Base-by-base conservation (phyloP, 352 stramenopile species). In the Hyaloperonospora arabidopsidis region DNA sequence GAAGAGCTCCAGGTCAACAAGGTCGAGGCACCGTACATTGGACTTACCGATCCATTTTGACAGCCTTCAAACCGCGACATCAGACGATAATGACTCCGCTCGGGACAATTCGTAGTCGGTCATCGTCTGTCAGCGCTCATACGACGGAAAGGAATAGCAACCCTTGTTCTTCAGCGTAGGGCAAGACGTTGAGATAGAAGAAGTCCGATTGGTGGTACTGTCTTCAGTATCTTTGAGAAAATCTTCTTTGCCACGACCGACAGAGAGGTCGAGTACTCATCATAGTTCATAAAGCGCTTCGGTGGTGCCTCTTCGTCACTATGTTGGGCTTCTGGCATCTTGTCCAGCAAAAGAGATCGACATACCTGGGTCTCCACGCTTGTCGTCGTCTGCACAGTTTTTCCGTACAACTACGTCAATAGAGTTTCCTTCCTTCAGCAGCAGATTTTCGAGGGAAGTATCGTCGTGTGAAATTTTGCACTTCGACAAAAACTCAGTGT, bases 41-140 rank as follows among this genome's bases (percentile, higher is more conserved):
- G 77, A 91, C 54, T 70, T 73, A 34, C 83, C 83, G 19, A 90
- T 74, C 83, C 83, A 93, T 32, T 90, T n/a, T 69, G 13, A 93
- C 81, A 12, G 76, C 84, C 8, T 81, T 81, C 15, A 89, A 67
- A 10, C 79, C 80, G 52, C 84, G 84, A 61, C 83, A 90, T 18
- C 79, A 81, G 43, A 93, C 79, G 11, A 76, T 88, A 93, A 91
- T 6, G 71, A 61, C 22, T 89, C 78, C 5, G 91, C 81, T 53
- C 76, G 57, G 2, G 74, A 68, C 1, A 93, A 61, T 54, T 93
- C 83, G 11, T 61, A 35, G 12, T 90, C 82, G 6, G 57, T 79
- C 77, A 93, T 87, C n/a, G 70, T 54, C 53, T 88, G 74, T 43
- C 91, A 54, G 18, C 61, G 53, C 18, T 86, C 76, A 45, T 85